phyloP scores from a whole-genome alignment of 2,329 filamentous ascomycete species.

The Colletotrichum scovillei region DNA sequence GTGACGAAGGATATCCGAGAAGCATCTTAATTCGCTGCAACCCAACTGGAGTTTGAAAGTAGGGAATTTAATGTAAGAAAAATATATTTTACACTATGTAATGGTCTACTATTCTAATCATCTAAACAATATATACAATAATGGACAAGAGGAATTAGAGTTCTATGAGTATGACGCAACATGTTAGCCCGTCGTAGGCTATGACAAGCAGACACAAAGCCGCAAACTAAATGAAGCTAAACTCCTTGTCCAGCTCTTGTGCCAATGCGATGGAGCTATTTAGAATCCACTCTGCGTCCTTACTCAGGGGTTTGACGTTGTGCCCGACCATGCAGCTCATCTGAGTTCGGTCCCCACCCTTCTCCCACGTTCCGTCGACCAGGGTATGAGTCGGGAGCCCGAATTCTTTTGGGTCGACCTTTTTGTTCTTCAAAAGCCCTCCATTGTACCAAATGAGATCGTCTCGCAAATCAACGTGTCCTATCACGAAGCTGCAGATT shows the following conservation, averaged over 20 bases:
- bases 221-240: neutral
- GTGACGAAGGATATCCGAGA: too few relatives aligned
- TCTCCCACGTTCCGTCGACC: constrained; percentile 51
- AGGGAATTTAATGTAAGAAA: too few relatives aligned
- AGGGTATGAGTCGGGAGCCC: constrained; percentile 51
- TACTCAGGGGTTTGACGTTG: neutral
- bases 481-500: constrained; percentile 55
- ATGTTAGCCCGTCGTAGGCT: too few relatives aligned
- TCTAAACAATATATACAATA: too few relatives aligned
- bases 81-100: too few relatives aligned
- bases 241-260: neutral
- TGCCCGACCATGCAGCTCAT: constrained; percentile 50
- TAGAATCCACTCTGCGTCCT: neutral
- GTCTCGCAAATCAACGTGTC: constrained; percentile 52
- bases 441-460: constrained; percentile 56
- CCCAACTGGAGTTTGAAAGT: too few relatives aligned
- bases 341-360: constrained; percentile 43
- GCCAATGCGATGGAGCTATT: constrained; percentile 9
- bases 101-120: too few relatives aligned
- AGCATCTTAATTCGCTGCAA: too few relatives aligned
- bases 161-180: too few relatives aligned
- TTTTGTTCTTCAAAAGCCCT: constrained; percentile 54
- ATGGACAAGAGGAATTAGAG: too few relatives aligned
- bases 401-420: constrained; percentile 43
- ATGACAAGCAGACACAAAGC: too few relatives aligned